A percentile compares a stretch with the other conserved stretches of the same genome.
Conservation (phyloP, 2,329 filamentous ascomycete species). For the Arachnomyces sp. region DNA sequence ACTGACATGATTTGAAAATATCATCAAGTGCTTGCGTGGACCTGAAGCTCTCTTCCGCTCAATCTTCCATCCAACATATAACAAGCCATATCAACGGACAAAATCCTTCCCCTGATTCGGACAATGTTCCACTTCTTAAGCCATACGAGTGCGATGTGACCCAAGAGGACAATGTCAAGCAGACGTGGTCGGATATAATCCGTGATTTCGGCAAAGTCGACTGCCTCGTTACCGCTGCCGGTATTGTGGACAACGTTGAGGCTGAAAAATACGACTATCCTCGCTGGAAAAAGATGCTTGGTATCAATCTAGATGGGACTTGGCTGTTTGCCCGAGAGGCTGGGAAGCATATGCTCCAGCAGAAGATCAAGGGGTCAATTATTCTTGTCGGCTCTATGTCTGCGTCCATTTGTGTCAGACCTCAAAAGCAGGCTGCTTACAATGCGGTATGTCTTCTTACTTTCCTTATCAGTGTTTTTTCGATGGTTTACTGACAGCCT, state of each 20-base stretch:
- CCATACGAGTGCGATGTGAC: constrained; percentile 35
- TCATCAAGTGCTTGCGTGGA: constrained; percentile 21
- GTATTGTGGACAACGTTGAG: constrained; percentile 29
- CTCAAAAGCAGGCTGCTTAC: constrained; percentile 31
- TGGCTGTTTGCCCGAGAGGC: constrained; percentile 31
- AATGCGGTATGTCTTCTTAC: constrained; percentile 23
- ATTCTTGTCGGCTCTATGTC: constrained; percentile 25
- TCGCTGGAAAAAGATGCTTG: constrained; percentile 28
- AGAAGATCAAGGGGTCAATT: constrained; percentile 17
- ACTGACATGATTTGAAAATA: too few relatives aligned
- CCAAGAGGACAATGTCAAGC: constrained; percentile 28
- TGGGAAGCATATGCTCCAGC: constrained; percentile 28
- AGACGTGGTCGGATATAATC: constrained; percentile 26
- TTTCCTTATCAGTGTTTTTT: background rate
- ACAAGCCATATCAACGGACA: constrained; percentile 18
- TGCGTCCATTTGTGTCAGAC: constrained; percentile 24
- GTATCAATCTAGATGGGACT: constrained; percentile 31
- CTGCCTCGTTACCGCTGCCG: constrained; percentile 34
- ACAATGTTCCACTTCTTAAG: constrained; percentile 22
- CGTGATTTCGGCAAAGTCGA: constrained; percentile 30
- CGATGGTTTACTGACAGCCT: too few relatives aligned
- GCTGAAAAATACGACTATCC: constrained; percentile 28
- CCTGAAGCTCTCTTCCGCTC: constrained; percentile 18
- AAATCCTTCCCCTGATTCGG: constrained; percentile 6
- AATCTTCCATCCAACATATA: constrained; percentile 23